A percentile compares a stretch with the other conserved stretches of the same genome.
phyloP scores from a whole-genome alignment of 1,139 yeast species.

The Waltiozyma solani region DNA sequence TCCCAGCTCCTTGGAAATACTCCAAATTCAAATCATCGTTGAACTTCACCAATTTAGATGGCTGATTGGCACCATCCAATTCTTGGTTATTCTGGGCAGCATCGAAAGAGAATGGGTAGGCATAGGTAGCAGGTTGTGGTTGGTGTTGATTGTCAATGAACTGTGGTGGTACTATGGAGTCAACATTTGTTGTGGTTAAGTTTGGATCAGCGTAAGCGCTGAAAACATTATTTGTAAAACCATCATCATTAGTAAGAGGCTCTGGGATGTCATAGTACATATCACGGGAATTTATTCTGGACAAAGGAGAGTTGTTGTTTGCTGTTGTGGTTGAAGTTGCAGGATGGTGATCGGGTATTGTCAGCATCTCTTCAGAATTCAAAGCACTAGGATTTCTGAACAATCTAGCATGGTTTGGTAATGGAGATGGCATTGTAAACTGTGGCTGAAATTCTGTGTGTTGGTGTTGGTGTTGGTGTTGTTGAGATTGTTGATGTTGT shows the following conservation, averaged over 20 bases:
- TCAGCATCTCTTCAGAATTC: slow-evolving; percentile 18
- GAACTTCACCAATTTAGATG: slow-evolving; percentile 14
- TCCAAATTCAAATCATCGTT: slow-evolving; percentile 18
- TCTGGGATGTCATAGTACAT: slow-evolving; percentile 18
- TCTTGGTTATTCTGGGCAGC: slow-evolving; percentile 1
- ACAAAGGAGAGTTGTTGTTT: slow-evolving; percentile 3
- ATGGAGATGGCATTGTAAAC: slow-evolving; percentile 3
- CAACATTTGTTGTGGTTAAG: slow-evolving; percentile 22
- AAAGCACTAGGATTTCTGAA: slow-evolving; percentile 15
- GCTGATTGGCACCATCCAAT: slow-evolving; percentile 3
- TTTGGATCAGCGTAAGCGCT: slow-evolving; percentile 29
- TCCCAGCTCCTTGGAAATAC: slow-evolving; percentile 7
- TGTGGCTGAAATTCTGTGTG: slow-evolving; percentile 1
- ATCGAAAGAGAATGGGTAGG: neutral
- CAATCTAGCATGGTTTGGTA: slow-evolving; percentile 3
- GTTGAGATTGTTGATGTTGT: slow-evolving; percentile 22
- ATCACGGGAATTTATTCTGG: slow-evolving; percentile 18
- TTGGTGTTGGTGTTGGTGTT: neutral
- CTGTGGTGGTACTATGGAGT: slow-evolving; percentile 1
- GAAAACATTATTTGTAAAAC: slow-evolving; percentile 18
- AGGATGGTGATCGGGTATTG: slow-evolving; percentile 15
- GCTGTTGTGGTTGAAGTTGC: slow-evolving; percentile 1
- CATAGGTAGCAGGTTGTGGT: slow-evolving; percentile 1
- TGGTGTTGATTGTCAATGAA: neutral
- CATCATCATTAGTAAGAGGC: slow-evolving; percentile 4